Percentiles rank a stretch among this genome's conserved stretches.
Conservation (phyloP, 805 yeast species). For the Saccharomyces kudriavzevii region DNA sequence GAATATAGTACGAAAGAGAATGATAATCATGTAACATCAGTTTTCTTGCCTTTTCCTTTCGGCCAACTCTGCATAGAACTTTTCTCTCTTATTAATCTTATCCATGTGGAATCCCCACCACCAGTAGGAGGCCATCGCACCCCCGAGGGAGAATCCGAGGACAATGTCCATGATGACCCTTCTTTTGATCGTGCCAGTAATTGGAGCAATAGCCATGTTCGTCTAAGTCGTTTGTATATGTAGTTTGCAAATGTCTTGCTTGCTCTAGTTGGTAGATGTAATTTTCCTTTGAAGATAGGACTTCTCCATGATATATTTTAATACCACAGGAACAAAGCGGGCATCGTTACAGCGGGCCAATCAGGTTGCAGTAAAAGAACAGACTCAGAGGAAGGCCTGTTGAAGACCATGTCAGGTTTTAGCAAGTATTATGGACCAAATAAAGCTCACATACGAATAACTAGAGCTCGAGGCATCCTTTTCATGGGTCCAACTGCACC, state of each 20-base stretch:
- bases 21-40: constrained; percentile 1
- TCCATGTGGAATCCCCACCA: constrained; percentile 82
- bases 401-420: neutral
- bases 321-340: neutral
- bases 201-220: constrained; percentile 73
- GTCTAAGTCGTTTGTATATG: constrained; percentile 7
- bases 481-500: neutral
- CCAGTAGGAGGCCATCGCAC: constrained; percentile 63
- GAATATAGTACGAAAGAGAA: neutral
- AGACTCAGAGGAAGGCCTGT: neutral
- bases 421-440: neutral
- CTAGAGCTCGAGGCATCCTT: neutral
- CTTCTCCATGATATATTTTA: neutral
- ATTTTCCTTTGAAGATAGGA: neutral
- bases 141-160: constrained; percentile 58
- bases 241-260: constrained; percentile 3
- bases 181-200: constrained; percentile 74
- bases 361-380: neutral
- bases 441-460: neutral
- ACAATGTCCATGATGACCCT: constrained; percentile 72
- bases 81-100: constrained; percentile 67
- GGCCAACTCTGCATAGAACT: constrained; percentile 71
- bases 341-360: neutral
- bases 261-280: neutral
- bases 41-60: constrained; percentile 49